A percentile compares a stretch with the other conserved stretches of the same genome.
Conservation (phyloP, 176 grass and related monocot species). For the Carex pumila region DNA sequence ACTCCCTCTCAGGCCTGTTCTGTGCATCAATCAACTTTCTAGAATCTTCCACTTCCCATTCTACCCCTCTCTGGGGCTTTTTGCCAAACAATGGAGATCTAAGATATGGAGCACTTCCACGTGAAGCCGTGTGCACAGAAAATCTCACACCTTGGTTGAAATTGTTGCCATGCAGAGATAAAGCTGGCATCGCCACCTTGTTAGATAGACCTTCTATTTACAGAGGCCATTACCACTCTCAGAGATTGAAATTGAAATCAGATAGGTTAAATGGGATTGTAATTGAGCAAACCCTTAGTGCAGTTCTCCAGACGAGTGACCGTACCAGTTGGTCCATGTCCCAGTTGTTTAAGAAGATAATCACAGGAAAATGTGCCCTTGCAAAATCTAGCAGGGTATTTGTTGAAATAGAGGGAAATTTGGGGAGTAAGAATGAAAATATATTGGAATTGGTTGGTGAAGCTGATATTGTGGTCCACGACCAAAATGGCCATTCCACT, state of each 20-base stretch:
- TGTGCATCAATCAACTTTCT: constrained; percentile 95
- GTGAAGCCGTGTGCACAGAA: constrained; percentile 92
- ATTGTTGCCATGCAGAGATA: constrained; percentile 92
- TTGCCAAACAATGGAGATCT: constrained; percentile 52
- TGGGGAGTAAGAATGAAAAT: constrained; percentile 47
- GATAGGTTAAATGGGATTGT: constrained; percentile 6
- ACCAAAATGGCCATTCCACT: constrained; percentile 35
- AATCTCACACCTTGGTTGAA: constrained; percentile 99
- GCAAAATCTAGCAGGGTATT: constrained; percentile 76
- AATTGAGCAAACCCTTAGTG: constrained; percentile 27
- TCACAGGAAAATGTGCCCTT: constrained; percentile 60
- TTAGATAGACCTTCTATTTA: constrained; percentile 91
- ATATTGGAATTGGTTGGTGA: constrained; percentile 46
- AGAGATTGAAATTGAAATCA: constrained; percentile 64
- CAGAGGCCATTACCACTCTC: constrained; percentile 92
- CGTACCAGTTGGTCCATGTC: constrained; percentile 43
- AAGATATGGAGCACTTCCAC: constrained; percentile 81
- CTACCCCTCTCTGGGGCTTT: constrained; percentile 72
- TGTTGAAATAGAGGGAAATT: constrained; percentile 60
- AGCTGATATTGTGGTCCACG: constrained; percentile 54
- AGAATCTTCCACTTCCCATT: constrained; percentile 74
- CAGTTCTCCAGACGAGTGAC: constrained; percentile 55
- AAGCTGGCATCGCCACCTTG: constrained; percentile 77
- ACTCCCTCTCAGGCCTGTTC: constrained; percentile 88
- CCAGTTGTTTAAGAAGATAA: constrained; percentile 68